phyloP scores from a whole-genome alignment of 2,329 filamentous ascomycete species.

The Epichloe uncinata region DNA sequence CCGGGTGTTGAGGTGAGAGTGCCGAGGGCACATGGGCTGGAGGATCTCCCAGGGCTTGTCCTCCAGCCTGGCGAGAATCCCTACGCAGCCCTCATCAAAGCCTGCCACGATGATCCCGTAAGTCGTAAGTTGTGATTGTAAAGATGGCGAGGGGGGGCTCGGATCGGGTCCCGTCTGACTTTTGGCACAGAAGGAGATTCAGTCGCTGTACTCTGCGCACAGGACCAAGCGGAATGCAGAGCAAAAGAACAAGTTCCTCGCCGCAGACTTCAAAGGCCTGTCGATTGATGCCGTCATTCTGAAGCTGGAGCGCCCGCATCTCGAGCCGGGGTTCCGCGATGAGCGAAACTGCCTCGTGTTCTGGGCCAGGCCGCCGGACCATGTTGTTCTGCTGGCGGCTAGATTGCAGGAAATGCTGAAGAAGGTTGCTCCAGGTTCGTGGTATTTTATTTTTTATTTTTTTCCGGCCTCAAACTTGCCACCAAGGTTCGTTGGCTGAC shows the following conservation, averaged over 20 bases:
- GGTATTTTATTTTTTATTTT: slow-evolving; percentile 5
- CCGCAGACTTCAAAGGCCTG: slow-evolving; percentile 53
- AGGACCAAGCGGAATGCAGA: slow-evolving; percentile 62
- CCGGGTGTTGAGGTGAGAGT: slow-evolving; percentile 27
- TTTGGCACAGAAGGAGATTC: slow-evolving; percentile 45
- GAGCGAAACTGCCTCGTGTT: slow-evolving; percentile 72
- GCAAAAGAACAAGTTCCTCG: slow-evolving; percentile 61
- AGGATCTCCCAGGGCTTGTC: slow-evolving; percentile 39
- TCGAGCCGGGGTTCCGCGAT: slow-evolving; percentile 60
- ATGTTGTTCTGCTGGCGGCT: slow-evolving; percentile 53
- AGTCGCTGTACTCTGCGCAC: slow-evolving; percentile 60
- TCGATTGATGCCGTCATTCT: slow-evolving; percentile 64
- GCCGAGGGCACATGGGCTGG: slow-evolving; percentile 19
- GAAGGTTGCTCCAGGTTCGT: slow-evolving; percentile 50
- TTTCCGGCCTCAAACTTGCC: no score
- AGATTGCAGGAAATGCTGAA: slow-evolving; percentile 55
- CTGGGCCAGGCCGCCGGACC: slow-evolving; percentile 71
- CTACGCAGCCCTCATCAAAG: slow-evolving; percentile 58
- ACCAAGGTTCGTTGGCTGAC: no score
- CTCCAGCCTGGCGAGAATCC: slow-evolving; percentile 51
- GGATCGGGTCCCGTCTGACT: no score
- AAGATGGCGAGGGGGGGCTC: no score
- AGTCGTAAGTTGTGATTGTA: background rate
- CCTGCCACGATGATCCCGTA: slow-evolving; percentile 55
- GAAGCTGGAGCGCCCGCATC: slow-evolving; percentile 48